Evolutionary conservation across 2,329 filamentous ascomycete species (phyloP).

Genomic region (Dothistroma septosporum): DNA sequence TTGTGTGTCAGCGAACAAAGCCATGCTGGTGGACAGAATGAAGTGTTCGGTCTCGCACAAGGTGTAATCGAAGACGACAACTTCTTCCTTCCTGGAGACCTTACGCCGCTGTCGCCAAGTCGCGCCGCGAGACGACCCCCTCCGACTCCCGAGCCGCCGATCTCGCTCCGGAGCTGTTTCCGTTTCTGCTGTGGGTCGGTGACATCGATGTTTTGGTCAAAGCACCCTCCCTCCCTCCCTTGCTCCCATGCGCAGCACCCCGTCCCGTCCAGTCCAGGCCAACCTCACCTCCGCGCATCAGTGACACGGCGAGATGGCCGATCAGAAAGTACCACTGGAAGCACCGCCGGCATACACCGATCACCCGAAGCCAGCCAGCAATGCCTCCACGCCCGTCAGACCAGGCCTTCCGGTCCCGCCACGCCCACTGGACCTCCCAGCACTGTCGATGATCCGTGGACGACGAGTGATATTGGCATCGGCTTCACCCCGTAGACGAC

Average conservation of each 20-base stretch:
- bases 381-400: conserved; percentile 15
- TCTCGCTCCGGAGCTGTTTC: not conserved
- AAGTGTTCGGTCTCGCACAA: not conserved
- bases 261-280: not conserved
- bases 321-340: conserved; percentile 38
- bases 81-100: no score
- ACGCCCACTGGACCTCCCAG: conserved; percentile 71
- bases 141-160: no score
- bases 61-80: no score
- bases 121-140: no score
- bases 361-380: conserved; percentile 2
- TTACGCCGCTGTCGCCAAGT: no score
- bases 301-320: conserved; percentile 21
- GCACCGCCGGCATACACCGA: conserved; percentile 44
- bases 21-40: not conserved
- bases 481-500: conserved; percentile 76
- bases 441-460: conserved; percentile 68
- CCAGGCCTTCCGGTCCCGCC: conserved; percentile 45
- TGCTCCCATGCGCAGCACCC: no score
- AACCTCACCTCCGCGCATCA: not conserved
- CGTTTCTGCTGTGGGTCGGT: not conserved
- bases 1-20: no score
- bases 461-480: conserved; percentile 88
- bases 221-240: no score
- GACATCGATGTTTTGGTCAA: not conserved